Base-by-base conservation (phyloP, 2,329 filamentous ascomycete species). In the Cladosporium halotolerans region DNA sequence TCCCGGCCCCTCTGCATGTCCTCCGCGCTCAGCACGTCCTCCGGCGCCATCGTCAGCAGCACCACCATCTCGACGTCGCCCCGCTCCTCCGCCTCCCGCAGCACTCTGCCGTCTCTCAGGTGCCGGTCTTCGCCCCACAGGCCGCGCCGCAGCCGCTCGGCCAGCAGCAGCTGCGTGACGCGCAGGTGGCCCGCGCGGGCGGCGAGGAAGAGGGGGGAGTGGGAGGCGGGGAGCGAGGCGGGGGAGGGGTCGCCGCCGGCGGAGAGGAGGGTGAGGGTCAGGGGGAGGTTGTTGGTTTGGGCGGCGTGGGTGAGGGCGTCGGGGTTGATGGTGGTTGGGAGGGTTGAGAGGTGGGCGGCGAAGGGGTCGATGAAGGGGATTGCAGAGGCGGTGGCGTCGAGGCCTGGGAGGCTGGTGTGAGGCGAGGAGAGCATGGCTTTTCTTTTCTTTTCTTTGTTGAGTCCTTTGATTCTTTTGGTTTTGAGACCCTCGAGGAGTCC, bases 61-160 rank as follows among this genome's bases (percentile, higher is more conserved):
- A 51, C 33, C 6, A 51, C 40, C 48, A 51, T 51, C 48, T 51
- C 48, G 4, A 51, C 28, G 13, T 51, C 48, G 16, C 48, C 48
- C 18, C 48, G 44, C 48, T 51, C 48, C 40, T 51, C 48, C 9
- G 48, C 48, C 48, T 51, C 48, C 32, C 48, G 23, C 48, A 51
- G 14, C 31, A 51, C 32, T 8, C 48, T 8, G 1, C 48, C 48
- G 10, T 51, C 48, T 7, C 32, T 32, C 40, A 51, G 44, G 36
- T 51, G 48, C 11, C 48, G 40, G 18, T 51, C 48, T 10, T 14
- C 16, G 18, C 48, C 48, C 48, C 48, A 51, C 11, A 51, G 48
- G n/a, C 48, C 48, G 5, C 48, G 23, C 39, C 48, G 43, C 40
- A 51, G n/a, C 11, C 48, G 9, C 40, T 51, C 48, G 2, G 48